Evolutionary conservation across 2,329 filamentous ascomycete genomes (phyloP), one percentile per base, ranked within the genome.

Genomic region (Domatiomyces catenatus): DNA sequence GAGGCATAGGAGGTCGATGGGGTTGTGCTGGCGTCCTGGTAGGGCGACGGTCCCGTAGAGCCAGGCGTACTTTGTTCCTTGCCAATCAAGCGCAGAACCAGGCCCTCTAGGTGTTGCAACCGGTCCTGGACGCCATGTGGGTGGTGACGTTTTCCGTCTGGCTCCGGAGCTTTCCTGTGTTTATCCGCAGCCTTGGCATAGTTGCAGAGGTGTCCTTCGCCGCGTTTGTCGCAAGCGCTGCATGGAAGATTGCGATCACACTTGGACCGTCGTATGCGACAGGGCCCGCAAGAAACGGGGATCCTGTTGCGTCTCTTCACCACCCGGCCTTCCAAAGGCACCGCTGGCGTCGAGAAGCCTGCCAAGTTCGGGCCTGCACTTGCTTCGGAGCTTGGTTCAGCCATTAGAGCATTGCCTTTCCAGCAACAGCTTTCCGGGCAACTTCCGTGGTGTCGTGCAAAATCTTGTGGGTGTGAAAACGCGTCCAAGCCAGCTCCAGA

Each of bases 321-420:
- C 6, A 18, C 20, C 26, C 26, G 19, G 2, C 32, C 32, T 39
- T 39, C 32, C 32, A 39, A 15, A 39, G 7, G 32, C 2, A 2
- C 32, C 10, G 32, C 10, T 15, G 50, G 50, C 3, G 47, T 17
- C 39, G 54, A 51, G 43, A 60, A 59, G 6, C 43, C 46, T 18
- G 42, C 47, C 2, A 55, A 26, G 44, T 56, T 50, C 2, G 51
- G 49, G 15, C 54, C 48, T n/a, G 57, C 50, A 5, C 58, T 47
- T 5, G 49, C 51, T 17, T 50, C 42, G 32, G 32, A 39, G 32
- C 32, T 39, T 39, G 32, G 2, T 39, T 39, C 32, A 12, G 32
- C 32, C 32, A 39, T 39, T 39, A 15, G 10, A 39, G 32, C 32
- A 39, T 39, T 39, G 32, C 32, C 32, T 15, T 39, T 39, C 10